Percentiles rank a stretch among this genome's conserved stretches.
These are phyloP conservation scores for Myrica gale DNA, from an alignment of 306 rosid species.

Conservation along the genomic window DNA sequence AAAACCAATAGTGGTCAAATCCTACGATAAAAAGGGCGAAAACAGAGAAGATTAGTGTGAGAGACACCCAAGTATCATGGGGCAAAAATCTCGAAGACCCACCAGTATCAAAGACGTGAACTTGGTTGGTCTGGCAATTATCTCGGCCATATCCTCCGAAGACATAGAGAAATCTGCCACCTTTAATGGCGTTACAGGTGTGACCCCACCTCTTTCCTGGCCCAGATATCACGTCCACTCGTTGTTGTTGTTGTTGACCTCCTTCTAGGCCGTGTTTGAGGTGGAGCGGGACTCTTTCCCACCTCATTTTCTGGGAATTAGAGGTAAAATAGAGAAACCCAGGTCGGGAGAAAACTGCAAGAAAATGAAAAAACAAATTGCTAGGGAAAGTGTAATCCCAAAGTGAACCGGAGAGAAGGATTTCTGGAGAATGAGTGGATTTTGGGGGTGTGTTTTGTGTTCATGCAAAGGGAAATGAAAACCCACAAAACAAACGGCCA, in stretches of 20 bases:
- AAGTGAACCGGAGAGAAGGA: conserved; percentile 13
- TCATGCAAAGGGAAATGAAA: conserved; percentile 32
- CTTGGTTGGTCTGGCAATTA: conserved; percentile 94
- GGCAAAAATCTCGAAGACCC: conserved; percentile 7
- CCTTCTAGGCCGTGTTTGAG: conserved; percentile 46
- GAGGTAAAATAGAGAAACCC: conserved; percentile 8
- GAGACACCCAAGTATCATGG: neutral
- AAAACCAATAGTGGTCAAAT: conserved; percentile 20
- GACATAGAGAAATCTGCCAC: conserved; percentile 78
- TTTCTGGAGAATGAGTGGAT: neutral
- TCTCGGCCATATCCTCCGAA: conserved; percentile 94
- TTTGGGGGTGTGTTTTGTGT: conserved; percentile 9
- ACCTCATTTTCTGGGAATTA: conserved; percentile 68
- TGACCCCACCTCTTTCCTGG: conserved; percentile 99
- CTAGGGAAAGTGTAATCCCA: conserved; percentile 7
- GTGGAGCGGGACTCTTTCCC: conserved; percentile 69
- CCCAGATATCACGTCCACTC: conserved; percentile 43
- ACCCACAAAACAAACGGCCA: neutral
- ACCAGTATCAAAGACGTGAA: conserved; percentile 92
- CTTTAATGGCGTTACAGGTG: conserved; percentile 91
- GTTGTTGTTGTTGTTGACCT: conserved; percentile 18
- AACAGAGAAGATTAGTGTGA: neutral
- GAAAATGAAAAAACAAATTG: neutral
- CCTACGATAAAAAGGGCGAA: neutral
- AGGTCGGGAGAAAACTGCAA: conserved; percentile 34